Percentiles rank a stretch among this genome's conserved stretches.
Evolutionary conservation across 2,329 filamentous ascomycete genomes (phyloP).

Genomic region (Chrysoporthe austroafricana): DNA sequence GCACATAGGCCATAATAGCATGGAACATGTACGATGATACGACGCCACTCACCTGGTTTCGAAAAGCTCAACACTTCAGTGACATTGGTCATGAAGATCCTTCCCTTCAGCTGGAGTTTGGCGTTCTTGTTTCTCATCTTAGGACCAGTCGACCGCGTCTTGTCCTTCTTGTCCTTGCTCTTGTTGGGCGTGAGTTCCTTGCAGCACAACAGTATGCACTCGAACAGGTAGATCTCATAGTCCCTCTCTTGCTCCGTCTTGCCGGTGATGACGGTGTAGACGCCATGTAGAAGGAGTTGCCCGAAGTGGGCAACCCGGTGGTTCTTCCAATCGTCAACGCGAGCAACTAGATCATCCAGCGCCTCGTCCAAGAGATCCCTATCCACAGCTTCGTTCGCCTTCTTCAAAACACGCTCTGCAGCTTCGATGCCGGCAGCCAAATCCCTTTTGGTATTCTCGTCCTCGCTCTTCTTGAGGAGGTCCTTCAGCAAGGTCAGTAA

Average conservation of each 20-base stretch:
- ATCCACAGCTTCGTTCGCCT: slow-evolving; percentile 90
- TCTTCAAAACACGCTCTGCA: slow-evolving; percentile 78
- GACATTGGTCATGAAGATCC: slow-evolving; percentile 99
- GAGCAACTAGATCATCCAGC: slow-evolving; percentile 75
- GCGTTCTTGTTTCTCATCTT: slow-evolving; percentile 68
- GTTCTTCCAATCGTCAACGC: slow-evolving; percentile 97
- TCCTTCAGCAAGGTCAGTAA: slow-evolving; percentile 60
- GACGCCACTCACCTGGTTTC: slow-evolving; percentile 72
- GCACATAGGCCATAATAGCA: background rate
- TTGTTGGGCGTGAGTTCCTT: slow-evolving; percentile 92
- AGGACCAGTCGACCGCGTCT: slow-evolving; percentile 57
- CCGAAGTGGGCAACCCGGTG: slow-evolving; percentile 92
- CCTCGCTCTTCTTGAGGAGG: slow-evolving; percentile 81
- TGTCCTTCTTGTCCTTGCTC: slow-evolving; percentile 75
- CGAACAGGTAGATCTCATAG: slow-evolving; percentile 98
- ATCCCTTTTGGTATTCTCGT: slow-evolving; percentile 72
- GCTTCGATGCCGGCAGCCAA: slow-evolving; percentile 78
- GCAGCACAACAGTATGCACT: slow-evolving; percentile 93
- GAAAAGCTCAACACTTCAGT: slow-evolving; percentile 88
- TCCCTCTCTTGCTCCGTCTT: slow-evolving; percentile 92
- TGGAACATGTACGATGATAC: background rate
- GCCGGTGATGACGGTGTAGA: slow-evolving; percentile 88
- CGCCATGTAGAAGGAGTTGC: slow-evolving; percentile 82
- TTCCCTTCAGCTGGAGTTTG: slow-evolving; percentile 91
- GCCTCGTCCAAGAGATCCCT: slow-evolving; percentile 84